Percentiles rank a stretch among this genome's conserved stretches.
Conservation (phyloP, 768 basidiomycete genomes). For the Strobilomyces confusus region DNA sequence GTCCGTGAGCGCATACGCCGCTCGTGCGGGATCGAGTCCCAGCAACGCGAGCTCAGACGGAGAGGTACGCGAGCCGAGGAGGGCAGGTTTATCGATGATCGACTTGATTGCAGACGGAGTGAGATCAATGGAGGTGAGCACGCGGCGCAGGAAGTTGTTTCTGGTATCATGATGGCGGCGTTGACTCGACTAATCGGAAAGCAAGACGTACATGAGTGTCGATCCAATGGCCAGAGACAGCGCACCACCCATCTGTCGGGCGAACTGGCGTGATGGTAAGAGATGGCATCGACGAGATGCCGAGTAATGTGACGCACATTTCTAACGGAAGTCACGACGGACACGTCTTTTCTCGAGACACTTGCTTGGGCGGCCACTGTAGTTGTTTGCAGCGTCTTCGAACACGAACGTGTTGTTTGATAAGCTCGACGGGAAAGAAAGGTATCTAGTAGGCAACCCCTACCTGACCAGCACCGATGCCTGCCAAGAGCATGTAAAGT, state of each 20-base stretch:
- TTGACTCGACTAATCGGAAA: background rate
- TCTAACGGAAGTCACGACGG: background rate
- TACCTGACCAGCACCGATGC: background rate
- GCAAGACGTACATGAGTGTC: background rate
- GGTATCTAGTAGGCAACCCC: background rate
- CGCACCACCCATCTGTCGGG: background rate
- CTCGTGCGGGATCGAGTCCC: background rate
- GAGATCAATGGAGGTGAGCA: background rate
- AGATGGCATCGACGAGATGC: too few species aligned
- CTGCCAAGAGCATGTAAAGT: background rate
- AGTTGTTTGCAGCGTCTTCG: background rate
- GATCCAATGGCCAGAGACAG: constrained; percentile 1
- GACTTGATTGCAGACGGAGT: background rate
- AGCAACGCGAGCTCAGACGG: constrained; percentile 1
- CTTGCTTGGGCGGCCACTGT: background rate
- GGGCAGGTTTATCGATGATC: background rate
- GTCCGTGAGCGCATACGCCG: background rate
- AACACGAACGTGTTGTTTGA: background rate
- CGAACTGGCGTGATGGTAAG: background rate
- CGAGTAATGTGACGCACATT: background rate
- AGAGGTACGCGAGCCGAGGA: background rate
- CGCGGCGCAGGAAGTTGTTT: background rate
- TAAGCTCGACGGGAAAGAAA: background rate
- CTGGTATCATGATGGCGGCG: background rate
- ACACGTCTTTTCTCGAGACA: background rate